phyloP scores from a whole-genome alignment of 768 basidiomycete genomes.

The Phlebiopsis flavidoalba region DNA sequence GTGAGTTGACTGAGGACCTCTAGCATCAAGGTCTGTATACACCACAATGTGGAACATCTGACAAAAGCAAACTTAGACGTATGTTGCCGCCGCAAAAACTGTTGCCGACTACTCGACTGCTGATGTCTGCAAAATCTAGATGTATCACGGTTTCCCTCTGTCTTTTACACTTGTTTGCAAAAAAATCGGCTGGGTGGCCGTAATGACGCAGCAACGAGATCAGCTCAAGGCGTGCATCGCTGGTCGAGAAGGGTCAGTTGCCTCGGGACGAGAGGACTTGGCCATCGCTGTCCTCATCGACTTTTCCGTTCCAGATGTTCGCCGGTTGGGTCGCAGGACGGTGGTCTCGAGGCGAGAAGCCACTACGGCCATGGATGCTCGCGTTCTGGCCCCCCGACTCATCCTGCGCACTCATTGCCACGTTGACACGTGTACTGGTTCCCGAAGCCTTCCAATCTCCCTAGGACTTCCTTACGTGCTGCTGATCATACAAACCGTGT shows the following conservation, averaged over 20 bases:
- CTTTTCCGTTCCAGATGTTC: slow-evolving; percentile 91
- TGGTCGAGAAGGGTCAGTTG: slow-evolving; percentile 98
- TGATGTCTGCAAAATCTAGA: slow-evolving; percentile 44
- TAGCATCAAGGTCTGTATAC: slow-evolving; percentile 87
- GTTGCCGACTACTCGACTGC: not conserved
- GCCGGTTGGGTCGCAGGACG: slow-evolving; percentile 93
- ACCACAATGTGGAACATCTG: slow-evolving; percentile 93
- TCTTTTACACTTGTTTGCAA: slow-evolving; percentile 82
- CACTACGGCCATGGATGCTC: slow-evolving; percentile 82
- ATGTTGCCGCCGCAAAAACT: slow-evolving; percentile 26
- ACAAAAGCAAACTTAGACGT: slow-evolving; percentile 89
- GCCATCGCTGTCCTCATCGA: slow-evolving; percentile 95
- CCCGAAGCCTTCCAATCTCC: slow-evolving; percentile 70
- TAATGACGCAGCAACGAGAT: slow-evolving; percentile 90
- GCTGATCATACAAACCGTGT: slow-evolving; percentile 75
- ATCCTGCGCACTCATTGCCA: slow-evolving; percentile 65
- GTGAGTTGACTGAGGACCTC: slow-evolving; percentile 80
- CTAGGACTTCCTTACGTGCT: slow-evolving; percentile 76
- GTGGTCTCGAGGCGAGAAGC: slow-evolving; percentile 79
- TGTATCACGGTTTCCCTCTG: slow-evolving; percentile 86
- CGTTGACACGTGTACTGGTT: slow-evolving; percentile 80
- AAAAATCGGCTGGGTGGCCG: slow-evolving; percentile 91
- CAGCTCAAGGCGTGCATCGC: slow-evolving; percentile 86
- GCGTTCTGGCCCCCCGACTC: slow-evolving; percentile 91
- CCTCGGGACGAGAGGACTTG: slow-evolving; percentile 91